Base-by-base conservation (phyloP, 495 filamentous ascomycete genomes). In the Aspergillus incahuasiensis region DNA sequence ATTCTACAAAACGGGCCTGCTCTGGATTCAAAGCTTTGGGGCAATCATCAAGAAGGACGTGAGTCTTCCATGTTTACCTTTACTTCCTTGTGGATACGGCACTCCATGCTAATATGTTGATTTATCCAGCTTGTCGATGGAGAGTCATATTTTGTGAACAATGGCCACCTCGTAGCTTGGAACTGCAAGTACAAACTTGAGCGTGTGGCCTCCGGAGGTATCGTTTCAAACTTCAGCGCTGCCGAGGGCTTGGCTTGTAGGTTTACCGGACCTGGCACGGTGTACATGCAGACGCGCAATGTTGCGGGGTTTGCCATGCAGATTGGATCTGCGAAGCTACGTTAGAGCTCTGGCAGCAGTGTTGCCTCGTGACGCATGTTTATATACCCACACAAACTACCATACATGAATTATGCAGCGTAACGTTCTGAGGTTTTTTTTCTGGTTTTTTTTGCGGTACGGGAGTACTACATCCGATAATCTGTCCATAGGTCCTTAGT, bases 41-140 rank as follows among this genome's bases (percentile, higher is more conserved):
- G 94, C 95, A 3, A 96, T 98, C 55, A 88, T 98, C 55, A 82
- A 89, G 63, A 97, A 97, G 72, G 92, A 98, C 69, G 90, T 96
- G 34, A 28, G 21, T 34, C 42, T 32, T 45, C 1, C 11, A 12
- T 30, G 28, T 9, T 12, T 21, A 2, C 45, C 38, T 32, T 34
- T 39, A 8, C 8, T 8, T 30, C 28, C 28, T 30, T 30, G 28
- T 30, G 28, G 28, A 30, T 30, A 30, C 28, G 13, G 12, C 22
- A 39, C n/a, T n/a, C n/a, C n/a, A n/a, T 42, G 6, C 47, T 48
- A 47, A 59, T 32, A n/a, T 22, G n/a, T 4, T n/a, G 39, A 22
- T 9, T 8, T 30, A 6, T 54, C 24, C 22, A 94, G 86, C 79
- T 96, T 20, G 75, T 71, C 28, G 83, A 87, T 6, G 84, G 84